Evolutionary conservation across 108 stramenopile species (phyloP).

Genomic region (Stephanodiscus triporus): DNA sequence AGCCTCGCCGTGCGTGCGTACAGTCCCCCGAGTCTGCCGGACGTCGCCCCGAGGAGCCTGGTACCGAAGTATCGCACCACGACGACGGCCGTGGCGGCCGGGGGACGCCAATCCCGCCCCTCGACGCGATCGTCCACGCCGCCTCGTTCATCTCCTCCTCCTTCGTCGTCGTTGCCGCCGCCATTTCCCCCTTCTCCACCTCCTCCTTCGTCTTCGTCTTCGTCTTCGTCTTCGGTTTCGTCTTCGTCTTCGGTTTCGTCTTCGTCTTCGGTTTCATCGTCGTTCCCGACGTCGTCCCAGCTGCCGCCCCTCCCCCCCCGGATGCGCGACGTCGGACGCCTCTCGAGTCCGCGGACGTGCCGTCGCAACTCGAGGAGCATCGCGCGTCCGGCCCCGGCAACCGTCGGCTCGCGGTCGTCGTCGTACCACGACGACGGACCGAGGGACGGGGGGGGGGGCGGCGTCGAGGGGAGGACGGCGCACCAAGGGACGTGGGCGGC

Average conservation of each 20-base stretch:
- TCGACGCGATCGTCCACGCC: too few species aligned
- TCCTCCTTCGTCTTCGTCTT: too few species aligned
- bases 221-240: too few species aligned
- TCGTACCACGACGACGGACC: conserved; percentile 32
- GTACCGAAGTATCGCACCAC: conserved; percentile 65
- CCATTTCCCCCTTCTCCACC: neutral
- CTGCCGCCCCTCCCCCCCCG: conserved; percentile 6
- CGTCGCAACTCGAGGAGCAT: conserved; percentile 39
- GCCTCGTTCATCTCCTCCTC: too few species aligned
- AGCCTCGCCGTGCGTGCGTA: conserved; percentile 56
- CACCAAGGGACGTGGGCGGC: conserved; percentile 67
- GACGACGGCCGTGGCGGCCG: conserved; percentile 49
- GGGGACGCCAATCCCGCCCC: conserved; percentile 2
- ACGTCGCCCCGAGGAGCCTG: conserved; percentile 68
- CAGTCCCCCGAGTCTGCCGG: conserved; percentile 60
- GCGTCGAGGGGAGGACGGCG: neutral
- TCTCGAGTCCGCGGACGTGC: conserved; percentile 3
- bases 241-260: too few species aligned
- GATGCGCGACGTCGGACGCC: conserved; percentile 19
- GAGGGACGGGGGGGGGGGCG: too few species aligned
- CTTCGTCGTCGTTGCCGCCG: conserved; percentile 1
- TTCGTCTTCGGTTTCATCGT: too few species aligned
- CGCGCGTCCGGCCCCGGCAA: conserved; percentile 39
- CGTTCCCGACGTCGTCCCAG: conserved; percentile 1
- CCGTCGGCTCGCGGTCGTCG: conserved; percentile 60